A percentile compares a stretch with the other conserved stretches of the same genome.
These are phyloP conservation scores for Ailanthus altissimus DNA, from an alignment of 345 rosid species.

Conservation along the genomic window DNA sequence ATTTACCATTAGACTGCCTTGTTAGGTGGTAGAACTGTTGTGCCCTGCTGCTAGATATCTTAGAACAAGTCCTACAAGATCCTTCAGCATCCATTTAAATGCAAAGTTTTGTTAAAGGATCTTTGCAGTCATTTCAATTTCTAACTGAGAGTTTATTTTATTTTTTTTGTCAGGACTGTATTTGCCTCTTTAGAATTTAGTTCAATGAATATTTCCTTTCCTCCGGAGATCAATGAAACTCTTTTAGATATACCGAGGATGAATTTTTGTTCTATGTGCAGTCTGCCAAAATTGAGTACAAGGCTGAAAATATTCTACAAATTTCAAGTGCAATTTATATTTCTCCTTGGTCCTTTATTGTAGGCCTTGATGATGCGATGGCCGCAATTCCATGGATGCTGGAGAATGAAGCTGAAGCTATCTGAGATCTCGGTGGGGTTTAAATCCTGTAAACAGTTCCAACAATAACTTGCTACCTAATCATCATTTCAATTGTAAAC, in stretches of 20 bases:
- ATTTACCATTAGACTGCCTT: no score
- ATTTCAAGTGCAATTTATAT: not conserved
- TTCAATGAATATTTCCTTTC: not conserved
- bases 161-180: no score
- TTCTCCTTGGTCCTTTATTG: slow-evolving; percentile 2
- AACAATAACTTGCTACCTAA: not conserved
- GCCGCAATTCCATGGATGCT: slow-evolving; percentile 11
- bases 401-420: slow-evolving; percentile 25
- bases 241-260: not conserved
- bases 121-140: no score
- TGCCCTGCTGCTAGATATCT: no score
- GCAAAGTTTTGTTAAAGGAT: no score
- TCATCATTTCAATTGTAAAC: not conserved
- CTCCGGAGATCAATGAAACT: not conserved
- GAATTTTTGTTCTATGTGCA: not conserved
- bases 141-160: no score
- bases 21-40: no score
- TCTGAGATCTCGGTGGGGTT: slow-evolving; percentile 17
- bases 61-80: no score
- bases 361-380: slow-evolving; percentile 24
- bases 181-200: no score
- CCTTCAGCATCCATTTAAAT: no score
- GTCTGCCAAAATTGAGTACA: not conserved
- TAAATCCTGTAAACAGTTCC: not conserved
- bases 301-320: not conserved